Base-by-base conservation (phyloP, 2,329 filamentous ascomycete genomes). In the Aureobasidium zeae region DNA sequence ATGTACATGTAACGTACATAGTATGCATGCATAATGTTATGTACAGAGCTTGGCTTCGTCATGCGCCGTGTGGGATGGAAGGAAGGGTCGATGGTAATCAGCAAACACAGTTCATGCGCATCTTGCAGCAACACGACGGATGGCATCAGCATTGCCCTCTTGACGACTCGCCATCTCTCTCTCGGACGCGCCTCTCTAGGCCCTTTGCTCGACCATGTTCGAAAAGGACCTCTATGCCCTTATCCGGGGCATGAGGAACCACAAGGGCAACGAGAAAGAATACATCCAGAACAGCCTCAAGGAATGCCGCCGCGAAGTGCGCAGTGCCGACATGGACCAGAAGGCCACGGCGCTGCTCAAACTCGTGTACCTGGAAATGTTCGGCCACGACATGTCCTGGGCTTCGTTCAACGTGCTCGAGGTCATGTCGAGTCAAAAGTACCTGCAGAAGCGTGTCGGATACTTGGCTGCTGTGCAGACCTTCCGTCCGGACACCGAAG, bases 301-400 rank as follows among this genome's bases (percentile, higher is more conserved):
- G 70, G 91, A 98, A 83, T 98, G 91, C 65, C 86, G 88, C 56
- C 73, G 80, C 58, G 91, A 98, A 65, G 86, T 96, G 61, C 83
- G 82, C 61, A 83, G 84, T 54, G 83, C 89, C 67, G 91, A 98
- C 65, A 91, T 95, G 83, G 83, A 96, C 68, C 76, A 94, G 65
- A 98, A 98, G 72, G 88, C 91, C 15, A 96, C 87, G 24, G 91
- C 91, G 33, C 74, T 98, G 43, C 71, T 98, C 58, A 98, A 98
- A 70, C 76, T 98, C 55, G 82, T 95, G 42, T 98, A 98, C 63
- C 77, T 98, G 52, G 91, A 98, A 63, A 98, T 98, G 91, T 88
- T 96, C 54, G 91, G 91, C 11, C 85, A 96, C 62, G 91, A 96
- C 65, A 98, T 98, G 91, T 95, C 89, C 3, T 98, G 91, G 91